phyloP scores from a whole-genome alignment of 1,284 basidiomycete species.

The Exobasidium rhododendri region DNA sequence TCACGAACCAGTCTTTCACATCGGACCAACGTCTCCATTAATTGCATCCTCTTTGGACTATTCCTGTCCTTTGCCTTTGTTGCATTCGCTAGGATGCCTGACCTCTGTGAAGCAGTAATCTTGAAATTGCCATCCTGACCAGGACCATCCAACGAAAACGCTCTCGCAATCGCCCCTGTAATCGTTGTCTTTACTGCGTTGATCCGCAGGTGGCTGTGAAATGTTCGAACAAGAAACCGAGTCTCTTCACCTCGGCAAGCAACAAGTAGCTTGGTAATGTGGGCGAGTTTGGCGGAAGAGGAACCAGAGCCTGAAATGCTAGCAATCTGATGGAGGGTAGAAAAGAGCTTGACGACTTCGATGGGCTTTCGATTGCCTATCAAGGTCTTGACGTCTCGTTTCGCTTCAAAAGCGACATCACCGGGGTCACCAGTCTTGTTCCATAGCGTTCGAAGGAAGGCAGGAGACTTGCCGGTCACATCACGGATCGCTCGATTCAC shows the following conservation, averaged over 20 bases:
- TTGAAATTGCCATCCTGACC: not conserved
- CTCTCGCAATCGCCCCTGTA: conserved; percentile 73
- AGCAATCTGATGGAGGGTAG: conserved; percentile 56
- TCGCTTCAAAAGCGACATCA: conserved; percentile 52
- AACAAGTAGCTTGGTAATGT: conserved; percentile 77
- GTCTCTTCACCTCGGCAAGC: conserved; percentile 81
- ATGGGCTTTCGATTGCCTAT: conserved; percentile 37
- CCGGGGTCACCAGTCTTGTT: conserved; percentile 49
- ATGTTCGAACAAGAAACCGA: conserved; percentile 75
- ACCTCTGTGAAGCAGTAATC: conserved; percentile 25
- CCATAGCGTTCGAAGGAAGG: conserved; percentile 65
- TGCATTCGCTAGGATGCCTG: conserved; percentile 43
- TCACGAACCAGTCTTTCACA: conserved; percentile 61
- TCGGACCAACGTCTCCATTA: conserved; percentile 42
- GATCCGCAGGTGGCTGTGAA: conserved; percentile 73
- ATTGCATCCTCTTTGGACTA: conserved; percentile 34
- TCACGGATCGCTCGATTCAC: conserved; percentile 77
- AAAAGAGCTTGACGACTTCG: conserved; percentile 45
- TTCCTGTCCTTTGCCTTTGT: conserved; percentile 52
- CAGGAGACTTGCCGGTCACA: conserved; percentile 71
- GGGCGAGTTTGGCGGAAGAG: conserved; percentile 70
- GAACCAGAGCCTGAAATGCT: conserved; percentile 70
- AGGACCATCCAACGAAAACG: conserved; percentile 5
- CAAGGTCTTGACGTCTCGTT: conserved; percentile 46
- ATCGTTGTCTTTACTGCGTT: conserved; percentile 83